Evolutionary conservation across 2,329 filamentous ascomycete genomes (phyloP).

Genomic region (Aspergillus felis): DNA sequence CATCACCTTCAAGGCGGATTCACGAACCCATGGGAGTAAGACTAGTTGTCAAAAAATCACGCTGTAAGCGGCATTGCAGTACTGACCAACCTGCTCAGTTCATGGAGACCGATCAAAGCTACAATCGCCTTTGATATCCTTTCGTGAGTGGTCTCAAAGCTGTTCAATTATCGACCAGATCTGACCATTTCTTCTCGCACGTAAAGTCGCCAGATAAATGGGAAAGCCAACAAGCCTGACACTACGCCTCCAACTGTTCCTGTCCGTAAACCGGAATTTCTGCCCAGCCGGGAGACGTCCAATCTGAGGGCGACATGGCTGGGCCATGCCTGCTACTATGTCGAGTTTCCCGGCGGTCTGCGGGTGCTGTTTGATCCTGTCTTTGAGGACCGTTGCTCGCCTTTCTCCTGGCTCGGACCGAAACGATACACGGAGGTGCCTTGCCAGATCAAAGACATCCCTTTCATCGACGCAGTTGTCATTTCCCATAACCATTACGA

Average conservation of each 20-base stretch:
- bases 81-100: constrained; percentile 14
- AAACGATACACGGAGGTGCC: constrained; percentile 75
- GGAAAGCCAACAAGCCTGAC: constrained; percentile 54
- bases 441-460: constrained; percentile 73
- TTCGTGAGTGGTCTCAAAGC: constrained; percentile 12
- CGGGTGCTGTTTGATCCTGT: constrained; percentile 92
- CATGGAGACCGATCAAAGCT: constrained; percentile 15
- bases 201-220: constrained; percentile 43
- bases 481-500: constrained; percentile 94
- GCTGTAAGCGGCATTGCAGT: background rate
- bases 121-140: constrained; percentile 2
- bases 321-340: constrained; percentile 88
- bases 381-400: constrained; percentile 82
- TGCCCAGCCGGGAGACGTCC: constrained; percentile 54
- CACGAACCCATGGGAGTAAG: constrained; percentile 44
- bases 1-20: constrained; percentile 40
- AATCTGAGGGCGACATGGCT: constrained; percentile 86
- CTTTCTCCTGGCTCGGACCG: constrained; percentile 65
- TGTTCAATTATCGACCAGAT: background rate
- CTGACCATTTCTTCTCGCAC: background rate
- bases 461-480: constrained; percentile 55
- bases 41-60: background rate
- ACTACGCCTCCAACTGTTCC: constrained; percentile 63
- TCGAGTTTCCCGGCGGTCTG: constrained; percentile 82
- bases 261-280: constrained; percentile 64